Base-by-base conservation (phyloP, 305 asterid genomes). In the Plantago coronopus region DNA sequence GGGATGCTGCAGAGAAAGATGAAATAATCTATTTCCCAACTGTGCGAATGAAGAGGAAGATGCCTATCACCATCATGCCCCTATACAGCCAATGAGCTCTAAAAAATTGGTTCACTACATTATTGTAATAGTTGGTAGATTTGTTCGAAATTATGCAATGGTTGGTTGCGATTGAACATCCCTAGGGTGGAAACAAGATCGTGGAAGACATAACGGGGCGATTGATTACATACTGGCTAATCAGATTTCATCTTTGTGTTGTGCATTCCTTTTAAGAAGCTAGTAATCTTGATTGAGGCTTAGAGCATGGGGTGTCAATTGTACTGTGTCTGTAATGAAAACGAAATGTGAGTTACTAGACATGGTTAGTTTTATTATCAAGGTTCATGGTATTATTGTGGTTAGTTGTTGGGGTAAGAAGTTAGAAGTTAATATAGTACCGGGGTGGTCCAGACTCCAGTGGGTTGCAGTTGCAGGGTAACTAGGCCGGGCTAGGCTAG, bases 21-120 rank as follows among this genome's bases (percentile, higher is more conserved):
- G 94, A 87, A 59, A 81, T 93, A 47, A 74, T 81, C 69, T 87
- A 89, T 71, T 93, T 93, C 48, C 96, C 99, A 21, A 87, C 94
- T 34, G 99, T 89, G 67, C 81, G 79, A 72, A 79, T 93, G 99
- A 93, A 72, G 80, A 75, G 82, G 79, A 89, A 83, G 91, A 94
- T 89, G 48, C 99, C 99, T 45, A 82, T 93, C 78, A 74, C 80
- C 66, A 72, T 93, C 83, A 61, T 61, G 48, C 93, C 95, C 70
- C 64, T 66, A 40, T 66, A 68, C 7, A 18, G 18, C 62, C 78
- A 71, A 78, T 74, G 64, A 43, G 20, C 3, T 21, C 7, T 19
- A 17, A 42, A 42, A 10, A 54, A 23, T 18, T 13, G 2, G 17
- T 17, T 15, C 21, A 54, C 6, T 17, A 18, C n/a, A n/a, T n/a